Evolutionary conservation across 83 land plant species (phyloP).

Genomic region (Picea engelmannii): DNA sequence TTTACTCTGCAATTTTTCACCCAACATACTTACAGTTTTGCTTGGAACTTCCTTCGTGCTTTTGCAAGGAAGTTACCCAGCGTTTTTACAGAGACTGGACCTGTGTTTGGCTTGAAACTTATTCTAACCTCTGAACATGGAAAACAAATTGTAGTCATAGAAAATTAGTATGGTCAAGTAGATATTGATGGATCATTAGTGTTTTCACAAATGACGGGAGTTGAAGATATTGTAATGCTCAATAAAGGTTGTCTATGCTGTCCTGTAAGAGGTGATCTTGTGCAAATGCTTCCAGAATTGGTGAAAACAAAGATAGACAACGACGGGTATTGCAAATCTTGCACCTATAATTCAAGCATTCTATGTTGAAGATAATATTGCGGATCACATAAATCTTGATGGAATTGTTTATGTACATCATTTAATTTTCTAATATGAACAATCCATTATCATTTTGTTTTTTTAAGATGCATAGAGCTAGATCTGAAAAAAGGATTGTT

Average conservation of each 20-base stretch:
- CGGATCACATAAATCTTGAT: constrained; percentile 77
- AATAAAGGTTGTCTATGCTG: constrained; percentile 96
- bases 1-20: too few species aligned
- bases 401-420: constrained; percentile 58
- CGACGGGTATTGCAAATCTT: constrained; percentile 98
- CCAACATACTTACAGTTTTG: too few species aligned
- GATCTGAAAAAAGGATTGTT: too few species aligned
- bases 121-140: constrained; percentile 94
- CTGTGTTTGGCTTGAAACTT: constrained; percentile 15
- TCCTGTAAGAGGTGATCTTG: constrained; percentile 93
- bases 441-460: too few species aligned
- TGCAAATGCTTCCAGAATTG: constrained; percentile 77
- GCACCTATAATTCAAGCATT: constrained; percentile 93
- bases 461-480: too few species aligned
- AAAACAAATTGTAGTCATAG: constrained; percentile 78
- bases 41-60: too few species aligned
- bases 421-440: too few species aligned
- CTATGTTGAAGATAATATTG: constrained; percentile 77
- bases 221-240: constrained; percentile 92
- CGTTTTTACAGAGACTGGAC: too few species aligned
- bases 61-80: too few species aligned
- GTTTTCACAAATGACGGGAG: constrained; percentile 64
- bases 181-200: constrained; percentile 95
- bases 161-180: constrained; percentile 88
- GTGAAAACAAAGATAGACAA: constrained; percentile 77